phyloP scores from a whole-genome alignment of 2,329 filamentous ascomycete genomes.

The Sporothrix sp. region DNA sequence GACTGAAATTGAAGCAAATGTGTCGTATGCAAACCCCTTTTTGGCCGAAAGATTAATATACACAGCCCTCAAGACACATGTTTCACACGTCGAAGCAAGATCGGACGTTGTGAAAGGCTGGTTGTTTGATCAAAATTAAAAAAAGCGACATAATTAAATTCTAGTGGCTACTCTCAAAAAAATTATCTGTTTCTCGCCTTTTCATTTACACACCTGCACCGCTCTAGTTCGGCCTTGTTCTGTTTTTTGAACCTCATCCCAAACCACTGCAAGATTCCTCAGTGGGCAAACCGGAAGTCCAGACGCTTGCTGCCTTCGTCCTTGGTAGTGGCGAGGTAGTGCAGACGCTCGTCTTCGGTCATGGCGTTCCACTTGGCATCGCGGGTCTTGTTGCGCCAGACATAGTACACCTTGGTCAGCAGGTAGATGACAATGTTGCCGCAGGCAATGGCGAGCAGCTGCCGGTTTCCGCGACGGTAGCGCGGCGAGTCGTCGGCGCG shows the following conservation, averaged over 20 bases:
- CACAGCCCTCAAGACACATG: too few species aligned
- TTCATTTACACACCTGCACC: not conserved
- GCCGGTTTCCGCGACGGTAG: conserved; percentile 45
- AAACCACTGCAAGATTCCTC: not conserved
- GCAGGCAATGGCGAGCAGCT: conserved; percentile 39
- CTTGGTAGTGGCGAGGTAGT: conserved; percentile 25
- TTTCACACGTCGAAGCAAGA: too few species aligned
- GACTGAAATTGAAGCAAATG: too few species aligned
- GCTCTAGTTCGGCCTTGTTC: too few species aligned
- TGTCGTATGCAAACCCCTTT: too few species aligned
- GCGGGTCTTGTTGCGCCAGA: conserved; percentile 25
- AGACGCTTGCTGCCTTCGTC: conserved; percentile 27
- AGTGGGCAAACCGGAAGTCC: conserved; percentile 27
- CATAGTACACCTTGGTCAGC: conserved; percentile 25
- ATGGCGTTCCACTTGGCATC: conserved; percentile 24
- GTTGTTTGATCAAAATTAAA: too few species aligned
- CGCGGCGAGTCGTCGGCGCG: conserved; percentile 32
- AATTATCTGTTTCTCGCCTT: too few species aligned
- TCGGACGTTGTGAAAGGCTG: too few species aligned
- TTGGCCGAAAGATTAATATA: too few species aligned
- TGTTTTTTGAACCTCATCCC: too few species aligned
- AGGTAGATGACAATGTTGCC: conserved; percentile 25
- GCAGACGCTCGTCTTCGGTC: conserved; percentile 23
- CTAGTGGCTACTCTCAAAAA: too few species aligned
- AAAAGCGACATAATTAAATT: too few species aligned